phyloP scores from a whole-genome alignment of 1,139 yeast species.

The Yamadazyma spencermartinsiae region DNA sequence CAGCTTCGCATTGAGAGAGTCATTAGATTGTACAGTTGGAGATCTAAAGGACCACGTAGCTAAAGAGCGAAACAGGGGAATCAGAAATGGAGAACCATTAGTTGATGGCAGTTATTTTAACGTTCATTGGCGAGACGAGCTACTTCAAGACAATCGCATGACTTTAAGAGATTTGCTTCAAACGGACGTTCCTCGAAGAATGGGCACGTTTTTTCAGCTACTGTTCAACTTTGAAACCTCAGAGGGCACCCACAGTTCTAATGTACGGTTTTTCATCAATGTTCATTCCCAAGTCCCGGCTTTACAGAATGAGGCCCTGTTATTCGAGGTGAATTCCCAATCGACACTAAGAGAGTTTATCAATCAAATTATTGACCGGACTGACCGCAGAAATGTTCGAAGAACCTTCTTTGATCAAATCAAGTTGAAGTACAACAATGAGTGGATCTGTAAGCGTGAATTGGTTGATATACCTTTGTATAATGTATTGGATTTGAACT shows the following conservation, averaged over 20 bases:
- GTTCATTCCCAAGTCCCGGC: slow-evolving; percentile 20
- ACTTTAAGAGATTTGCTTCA: slow-evolving; percentile 20
- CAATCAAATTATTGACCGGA: slow-evolving; percentile 22
- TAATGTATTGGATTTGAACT: slow-evolving; percentile 17
- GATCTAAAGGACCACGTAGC: slow-evolving; percentile 23
- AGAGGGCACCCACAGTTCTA: not conserved
- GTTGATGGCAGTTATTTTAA: slow-evolving; percentile 16
- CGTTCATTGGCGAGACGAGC: slow-evolving; percentile 15
- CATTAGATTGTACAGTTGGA: slow-evolving; percentile 24
- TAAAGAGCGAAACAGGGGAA: slow-evolving; percentile 15
- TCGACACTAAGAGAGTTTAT: slow-evolving; percentile 27
- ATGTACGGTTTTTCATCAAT: slow-evolving; percentile 13
- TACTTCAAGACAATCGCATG: slow-evolving; percentile 14
- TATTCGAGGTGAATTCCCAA: slow-evolving; percentile 25
- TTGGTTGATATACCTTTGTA: slow-evolving; percentile 13
- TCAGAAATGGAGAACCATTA: slow-evolving; percentile 6
- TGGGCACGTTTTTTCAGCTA: slow-evolving; percentile 20
- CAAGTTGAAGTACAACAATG: slow-evolving; percentile 17
- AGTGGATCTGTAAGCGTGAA: slow-evolving; percentile 11
- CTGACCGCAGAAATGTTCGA: slow-evolving; percentile 25
- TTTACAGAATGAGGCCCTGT: slow-evolving; percentile 22
- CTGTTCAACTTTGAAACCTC: slow-evolving; percentile 11
- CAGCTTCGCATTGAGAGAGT: slow-evolving; percentile 21
- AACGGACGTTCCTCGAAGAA: slow-evolving; percentile 33
- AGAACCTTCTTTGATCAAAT: slow-evolving; percentile 34